Percentiles rank a stretch among this genome's conserved stretches.
phyloP scores from a whole-genome alignment of 805 yeast genomes.

The Wickerhamiella parazyma region DNA sequence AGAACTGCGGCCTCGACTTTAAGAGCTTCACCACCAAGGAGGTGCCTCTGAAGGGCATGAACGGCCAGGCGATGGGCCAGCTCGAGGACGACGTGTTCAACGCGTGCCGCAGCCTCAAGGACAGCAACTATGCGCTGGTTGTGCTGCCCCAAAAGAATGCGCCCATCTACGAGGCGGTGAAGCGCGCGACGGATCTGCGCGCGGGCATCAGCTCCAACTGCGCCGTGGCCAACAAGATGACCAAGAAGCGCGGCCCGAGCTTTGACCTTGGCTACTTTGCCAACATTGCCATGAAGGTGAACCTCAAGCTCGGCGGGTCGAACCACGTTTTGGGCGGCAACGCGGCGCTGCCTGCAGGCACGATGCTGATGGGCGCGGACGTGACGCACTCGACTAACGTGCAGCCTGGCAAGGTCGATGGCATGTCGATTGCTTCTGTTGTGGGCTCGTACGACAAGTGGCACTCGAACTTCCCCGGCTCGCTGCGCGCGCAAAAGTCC shows the following conservation, averaged over 20 bases:
- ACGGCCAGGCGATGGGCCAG: background rate
- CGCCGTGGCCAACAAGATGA: slow-evolving; percentile 8
- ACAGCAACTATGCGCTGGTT: slow-evolving; percentile 8
- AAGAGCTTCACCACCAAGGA: background rate
- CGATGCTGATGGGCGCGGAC: slow-evolving; percentile 10
- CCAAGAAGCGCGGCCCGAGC: slow-evolving; percentile 8
- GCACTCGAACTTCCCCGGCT: slow-evolving; percentile 9
- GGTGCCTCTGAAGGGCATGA: slow-evolving; percentile 5
- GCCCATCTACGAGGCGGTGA: slow-evolving; percentile 9
- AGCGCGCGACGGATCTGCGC: slow-evolving; percentile 10
- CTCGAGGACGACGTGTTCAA: slow-evolving; percentile 6
- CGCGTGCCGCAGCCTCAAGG: slow-evolving; percentile 5
- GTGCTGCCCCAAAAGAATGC: slow-evolving; percentile 7
- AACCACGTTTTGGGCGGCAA: slow-evolving; percentile 8
- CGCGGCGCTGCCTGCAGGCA: slow-evolving; percentile 4
- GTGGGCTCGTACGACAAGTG: slow-evolving; percentile 7
- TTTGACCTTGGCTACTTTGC: slow-evolving; percentile 9
- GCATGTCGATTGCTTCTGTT: slow-evolving; percentile 6
- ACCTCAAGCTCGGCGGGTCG: slow-evolving; percentile 9
- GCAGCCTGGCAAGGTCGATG: slow-evolving; percentile 7
- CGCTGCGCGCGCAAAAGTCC: slow-evolving; percentile 7
- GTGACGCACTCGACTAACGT: slow-evolving; percentile 8
- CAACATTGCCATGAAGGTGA: slow-evolving; percentile 11
- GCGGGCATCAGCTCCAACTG: slow-evolving; percentile 9
- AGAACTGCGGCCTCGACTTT: slow-evolving; percentile 9